Evolutionary conservation across 2,329 filamentous ascomycete genomes (phyloP), one percentile per base, ranked within the genome.

Genomic region (Penicillium sp.): DNA sequence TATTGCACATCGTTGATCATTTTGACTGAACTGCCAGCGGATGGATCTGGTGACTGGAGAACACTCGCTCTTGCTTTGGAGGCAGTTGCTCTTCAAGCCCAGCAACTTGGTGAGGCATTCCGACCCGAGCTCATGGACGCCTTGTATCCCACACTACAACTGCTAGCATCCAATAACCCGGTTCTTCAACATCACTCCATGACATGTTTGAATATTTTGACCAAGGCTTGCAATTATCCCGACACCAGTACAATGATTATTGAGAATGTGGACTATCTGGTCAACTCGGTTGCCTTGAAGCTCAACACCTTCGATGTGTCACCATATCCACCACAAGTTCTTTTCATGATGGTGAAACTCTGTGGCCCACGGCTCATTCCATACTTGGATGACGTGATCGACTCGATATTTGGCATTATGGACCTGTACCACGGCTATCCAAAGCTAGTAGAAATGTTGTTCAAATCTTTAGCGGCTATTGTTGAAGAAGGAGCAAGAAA

Each of bases 361-460:
- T 91, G 92, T 19, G 95, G 95, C 0, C 87, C 92, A 1, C 83
- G 82, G 8, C 74, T 99, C 23, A 81, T 99, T 11, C 92, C 93
- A 0, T 97, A 93, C 69, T 80, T 99, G 1, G 93, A 98, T 69
- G 95, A 99, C 69, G 85, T 96, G 1, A 87, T 98, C 3, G 89
- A 88, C 4, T 93, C 91, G 0, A 92, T 99, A 39, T 98, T 99
- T 72, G 89, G 90, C 0, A 92, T 93, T 0, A 78, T 99, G n/a
- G 92, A 97, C 64, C 91, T 92, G 67, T 99, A 95, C 67, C 95
- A 99, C 67, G 95, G 95, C 1, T 98, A 99, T 71, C 88, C 92
- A 0, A 78, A 83, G 19, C 87, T 99, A 55, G 93, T 96, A 1
- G 92, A 96, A 69, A 84, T 88, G 46, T 79, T 99, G 6, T 99